Evolutionary conservation across 768 basidiomycete species (phyloP).

Genomic region (Leccinum rimulosum): DNA sequence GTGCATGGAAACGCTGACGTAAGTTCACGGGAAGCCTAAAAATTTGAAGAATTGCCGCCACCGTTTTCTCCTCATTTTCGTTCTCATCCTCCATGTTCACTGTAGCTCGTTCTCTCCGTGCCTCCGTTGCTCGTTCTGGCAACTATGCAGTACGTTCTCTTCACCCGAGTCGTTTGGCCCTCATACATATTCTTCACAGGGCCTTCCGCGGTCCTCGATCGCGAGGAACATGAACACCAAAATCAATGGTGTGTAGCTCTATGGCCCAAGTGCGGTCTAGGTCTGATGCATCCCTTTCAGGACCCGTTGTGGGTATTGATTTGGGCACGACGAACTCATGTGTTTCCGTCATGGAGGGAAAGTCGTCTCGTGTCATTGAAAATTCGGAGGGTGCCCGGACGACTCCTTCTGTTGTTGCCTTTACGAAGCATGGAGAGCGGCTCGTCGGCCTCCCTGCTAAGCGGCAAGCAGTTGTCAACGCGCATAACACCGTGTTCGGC

Average conservation of each 20-base stretch:
- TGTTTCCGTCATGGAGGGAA: constrained; percentile 94
- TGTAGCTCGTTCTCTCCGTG: constrained; percentile 62
- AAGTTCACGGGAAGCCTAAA: constrained; percentile 38
- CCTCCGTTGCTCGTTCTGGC: constrained; percentile 56
- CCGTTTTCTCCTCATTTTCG: constrained; percentile 30
- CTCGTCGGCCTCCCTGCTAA: constrained; percentile 95
- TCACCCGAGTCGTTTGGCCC: not conserved
- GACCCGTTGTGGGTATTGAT: constrained; percentile 95
- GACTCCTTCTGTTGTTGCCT: constrained; percentile 97
- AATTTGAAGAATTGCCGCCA: constrained; percentile 42
- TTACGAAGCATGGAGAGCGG: constrained; percentile 97
- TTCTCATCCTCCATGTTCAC: constrained; percentile 66
- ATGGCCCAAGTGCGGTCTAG: not conserved
- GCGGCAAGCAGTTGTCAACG: constrained; percentile 96
- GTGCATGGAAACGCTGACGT: constrained; percentile 21
- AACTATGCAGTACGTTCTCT: constrained; percentile 54
- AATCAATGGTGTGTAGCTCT: constrained; percentile 64
- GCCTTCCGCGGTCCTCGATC: constrained; percentile 67
- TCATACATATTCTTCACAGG: constrained; percentile 36
- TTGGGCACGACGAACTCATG: constrained; percentile 93
- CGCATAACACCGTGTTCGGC: constrained; percentile 88
- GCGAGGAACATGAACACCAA: constrained; percentile 96
- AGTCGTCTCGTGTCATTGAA: constrained; percentile 92
- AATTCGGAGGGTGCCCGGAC: constrained; percentile 97
- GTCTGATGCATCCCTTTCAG: constrained; percentile 32